These are phyloP conservation scores for Vinca minor DNA, from an alignment of 257 asterid species.

Conservation along the genomic window DNA sequence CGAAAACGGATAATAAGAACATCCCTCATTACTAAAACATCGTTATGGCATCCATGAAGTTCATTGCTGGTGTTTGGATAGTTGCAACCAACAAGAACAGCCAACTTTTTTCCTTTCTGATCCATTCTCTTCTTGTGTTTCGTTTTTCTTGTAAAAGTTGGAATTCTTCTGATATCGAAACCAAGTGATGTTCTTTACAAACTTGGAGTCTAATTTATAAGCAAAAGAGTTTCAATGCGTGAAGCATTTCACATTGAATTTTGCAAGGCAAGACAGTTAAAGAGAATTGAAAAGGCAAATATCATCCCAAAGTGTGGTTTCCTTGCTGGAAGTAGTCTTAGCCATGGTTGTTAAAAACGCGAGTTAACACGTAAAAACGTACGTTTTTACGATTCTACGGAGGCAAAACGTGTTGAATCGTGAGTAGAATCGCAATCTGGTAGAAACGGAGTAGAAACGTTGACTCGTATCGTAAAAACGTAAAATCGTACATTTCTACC, in stretches of 20 bases:
- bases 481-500: no score
- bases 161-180: no score
- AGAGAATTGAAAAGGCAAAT: no score
- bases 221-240: neutral
- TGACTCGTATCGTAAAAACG: no score
- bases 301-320: neutral
- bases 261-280: neutral
- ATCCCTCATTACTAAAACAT: constrained; percentile 52
- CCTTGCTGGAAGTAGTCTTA: neutral
- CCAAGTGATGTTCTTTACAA: neutral
- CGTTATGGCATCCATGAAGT: constrained; percentile 73
- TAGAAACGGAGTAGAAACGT: no score
- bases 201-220: neutral
- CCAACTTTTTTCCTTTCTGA: constrained; percentile 40
- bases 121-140: no score
- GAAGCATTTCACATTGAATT: neutral
- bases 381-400: no score
- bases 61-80: constrained; percentile 56
- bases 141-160: no score
- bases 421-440: no score
- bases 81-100: constrained; percentile 85
- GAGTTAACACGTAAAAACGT: no score
- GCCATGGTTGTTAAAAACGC: no score
- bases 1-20: constrained; percentile 45
- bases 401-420: no score